Conservation (phyloP, 805 yeast genomes). For the Nakazawaea laoshanensis region DNA sequence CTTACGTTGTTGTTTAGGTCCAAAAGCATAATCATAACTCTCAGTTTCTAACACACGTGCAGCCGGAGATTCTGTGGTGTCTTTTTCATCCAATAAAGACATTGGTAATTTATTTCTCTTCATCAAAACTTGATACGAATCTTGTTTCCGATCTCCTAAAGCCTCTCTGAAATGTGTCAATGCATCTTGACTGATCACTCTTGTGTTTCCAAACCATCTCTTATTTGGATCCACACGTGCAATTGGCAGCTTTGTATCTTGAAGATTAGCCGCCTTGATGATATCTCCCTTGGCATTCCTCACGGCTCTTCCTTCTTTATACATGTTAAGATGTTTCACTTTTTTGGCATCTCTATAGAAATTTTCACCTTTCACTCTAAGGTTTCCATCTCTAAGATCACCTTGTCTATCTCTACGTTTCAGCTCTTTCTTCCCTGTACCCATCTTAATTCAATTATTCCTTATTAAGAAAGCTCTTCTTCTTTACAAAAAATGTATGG, state of each 20-base stretch:
- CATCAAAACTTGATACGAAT: slow-evolving; percentile 76
- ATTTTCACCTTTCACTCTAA: slow-evolving; percentile 94
- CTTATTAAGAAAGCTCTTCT: neutral
- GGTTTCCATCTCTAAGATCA: slow-evolving; percentile 78
- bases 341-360: slow-evolving; percentile 92
- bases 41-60: slow-evolving; percentile 85
- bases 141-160: slow-evolving; percentile 75
- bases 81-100: slow-evolving; percentile 88
- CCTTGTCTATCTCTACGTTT: slow-evolving; percentile 78
- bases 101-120: slow-evolving; percentile 90
- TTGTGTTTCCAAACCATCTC: slow-evolving; percentile 95
- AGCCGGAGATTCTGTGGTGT: slow-evolving; percentile 65
- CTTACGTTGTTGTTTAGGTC: slow-evolving; percentile 91
- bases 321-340: slow-evolving; percentile 86
- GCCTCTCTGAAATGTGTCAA: slow-evolving; percentile 91
- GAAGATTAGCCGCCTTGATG: slow-evolving; percentile 79
- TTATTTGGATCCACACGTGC: slow-evolving; percentile 96
- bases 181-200: slow-evolving; percentile 97
- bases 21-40: slow-evolving; percentile 73
- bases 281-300: slow-evolving; percentile 85
- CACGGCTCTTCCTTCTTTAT: slow-evolving; percentile 81
- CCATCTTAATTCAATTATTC: slow-evolving; percentile 43
- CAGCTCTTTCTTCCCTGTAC: slow-evolving; percentile 88
- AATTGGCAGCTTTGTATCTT: slow-evolving; percentile 76
- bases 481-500: neutral